These are phyloP conservation scores for Pyronema domesticum DNA, from an alignment of 495 filamentous ascomycete species.

Conservation along the genomic window DNA sequence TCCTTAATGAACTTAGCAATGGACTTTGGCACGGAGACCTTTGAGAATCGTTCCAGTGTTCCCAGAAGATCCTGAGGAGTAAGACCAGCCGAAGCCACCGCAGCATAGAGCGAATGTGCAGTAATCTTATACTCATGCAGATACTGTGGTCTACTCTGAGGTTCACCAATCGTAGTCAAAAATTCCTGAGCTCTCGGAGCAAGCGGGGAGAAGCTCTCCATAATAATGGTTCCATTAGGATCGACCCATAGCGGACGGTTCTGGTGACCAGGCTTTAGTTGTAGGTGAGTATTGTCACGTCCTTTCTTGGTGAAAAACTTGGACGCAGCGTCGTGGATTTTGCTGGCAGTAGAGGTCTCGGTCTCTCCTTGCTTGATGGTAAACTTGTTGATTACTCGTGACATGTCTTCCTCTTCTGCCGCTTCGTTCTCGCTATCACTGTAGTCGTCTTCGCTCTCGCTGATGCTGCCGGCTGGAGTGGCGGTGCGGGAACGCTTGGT, in stretches of 20 bases:
- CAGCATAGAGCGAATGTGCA: conserved; percentile 81
- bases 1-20: conserved; percentile 64
- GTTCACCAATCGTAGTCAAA: conserved; percentile 87
- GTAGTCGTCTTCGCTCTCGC: conserved; percentile 18
- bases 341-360: background rate
- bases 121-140: conserved; percentile 90
- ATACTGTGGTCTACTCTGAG: conserved; percentile 66
- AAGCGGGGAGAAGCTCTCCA: conserved; percentile 87
- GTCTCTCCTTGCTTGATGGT: conserved; percentile 13
- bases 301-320: conserved; percentile 36
- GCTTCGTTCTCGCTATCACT: conserved; percentile 11
- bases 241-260: conserved; percentile 88
- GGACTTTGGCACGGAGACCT: conserved; percentile 62
- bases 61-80: conserved; percentile 76
- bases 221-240: conserved; percentile 59
- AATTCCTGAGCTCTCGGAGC: conserved; percentile 81
- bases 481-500: conserved; percentile 15
- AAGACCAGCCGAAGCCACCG: conserved; percentile 68
- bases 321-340: conserved; percentile 15
- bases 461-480: conserved; percentile 9
- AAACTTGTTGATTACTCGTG: conserved; percentile 22
- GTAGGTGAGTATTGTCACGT: conserved; percentile 63
- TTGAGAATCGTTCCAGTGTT: conserved; percentile 69
- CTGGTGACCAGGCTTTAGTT: conserved; percentile 72
- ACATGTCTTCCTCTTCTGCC: conserved; percentile 15